Evolutionary conservation across 768 basidiomycete species (phyloP).

Genomic region (Pulveroboletus sp.): DNA sequence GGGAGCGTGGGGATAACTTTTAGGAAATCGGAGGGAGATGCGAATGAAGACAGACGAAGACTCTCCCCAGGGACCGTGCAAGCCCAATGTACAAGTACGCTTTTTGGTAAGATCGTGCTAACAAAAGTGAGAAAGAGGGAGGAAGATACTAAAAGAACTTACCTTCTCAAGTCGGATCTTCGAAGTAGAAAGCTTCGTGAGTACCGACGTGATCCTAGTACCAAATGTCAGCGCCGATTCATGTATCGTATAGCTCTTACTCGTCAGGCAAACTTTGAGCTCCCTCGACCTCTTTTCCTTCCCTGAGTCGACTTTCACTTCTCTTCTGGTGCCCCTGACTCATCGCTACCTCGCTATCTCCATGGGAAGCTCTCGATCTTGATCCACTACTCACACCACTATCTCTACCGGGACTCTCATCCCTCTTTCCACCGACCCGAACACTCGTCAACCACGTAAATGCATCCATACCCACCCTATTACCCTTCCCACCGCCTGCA

Average conservation of each 20-base stretch:
- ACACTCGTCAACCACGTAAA: slow-evolving; percentile 72
- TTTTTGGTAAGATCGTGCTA: slow-evolving; percentile 67
- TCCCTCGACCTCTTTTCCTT: slow-evolving; percentile 32
- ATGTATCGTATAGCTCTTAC: slow-evolving; percentile 35
- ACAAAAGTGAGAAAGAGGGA: slow-evolving; percentile 2
- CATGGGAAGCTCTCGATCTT: slow-evolving; percentile 36
- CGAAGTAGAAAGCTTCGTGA: slow-evolving; percentile 57
- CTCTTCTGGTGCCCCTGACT: slow-evolving; percentile 29
- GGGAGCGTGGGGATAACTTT: slow-evolving; percentile 62
- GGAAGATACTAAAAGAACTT: slow-evolving; percentile 7
- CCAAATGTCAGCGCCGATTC: neutral
- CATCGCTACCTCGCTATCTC: slow-evolving; percentile 9
- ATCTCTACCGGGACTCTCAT: slow-evolving; percentile 52
- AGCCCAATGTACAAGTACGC: slow-evolving; percentile 77
- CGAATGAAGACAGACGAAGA: slow-evolving; percentile 80
- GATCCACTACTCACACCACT: slow-evolving; percentile 44
- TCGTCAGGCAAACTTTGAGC: slow-evolving; percentile 65
- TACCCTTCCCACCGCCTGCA: slow-evolving; percentile 43
- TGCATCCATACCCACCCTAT: slow-evolving; percentile 64
- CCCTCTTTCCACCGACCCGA: slow-evolving; percentile 53
- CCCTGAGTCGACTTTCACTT: slow-evolving; percentile 42
- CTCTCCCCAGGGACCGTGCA: slow-evolving; percentile 92
- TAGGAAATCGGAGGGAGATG: slow-evolving; percentile 85
- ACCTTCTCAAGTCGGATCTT: slow-evolving; percentile 88
- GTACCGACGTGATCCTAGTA: slow-evolving; percentile 65